These are phyloP conservation scores for Erigeron canadensis DNA, from an alignment of 129 eudicot genomes.

Conservation along the genomic window DNA sequence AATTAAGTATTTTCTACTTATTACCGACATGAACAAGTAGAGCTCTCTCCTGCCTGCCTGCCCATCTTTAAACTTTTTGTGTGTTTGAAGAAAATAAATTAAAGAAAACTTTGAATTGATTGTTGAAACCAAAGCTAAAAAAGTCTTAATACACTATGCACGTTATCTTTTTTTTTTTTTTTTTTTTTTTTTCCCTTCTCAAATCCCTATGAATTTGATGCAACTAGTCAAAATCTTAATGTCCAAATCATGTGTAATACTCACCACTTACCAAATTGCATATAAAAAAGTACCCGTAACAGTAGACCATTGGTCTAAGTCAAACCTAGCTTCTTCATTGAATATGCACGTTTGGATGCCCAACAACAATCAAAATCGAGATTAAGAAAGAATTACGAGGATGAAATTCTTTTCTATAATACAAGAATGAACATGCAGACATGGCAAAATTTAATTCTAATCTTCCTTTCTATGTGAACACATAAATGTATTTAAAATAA, in stretches of 20 bases:
- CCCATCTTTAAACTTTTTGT: conserved; percentile 3
- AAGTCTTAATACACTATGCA: conserved; percentile 19
- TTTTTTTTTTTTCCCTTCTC: background rate
- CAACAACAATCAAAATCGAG: conserved; percentile 5
- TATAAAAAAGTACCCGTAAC: background rate
- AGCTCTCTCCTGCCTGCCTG: conserved; percentile 15
- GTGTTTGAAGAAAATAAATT: conserved; percentile 11
- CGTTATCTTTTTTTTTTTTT: background rate
- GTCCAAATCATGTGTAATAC: conserved; percentile 8
- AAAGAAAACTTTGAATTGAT: background rate
- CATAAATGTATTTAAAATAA: too few relatives aligned
- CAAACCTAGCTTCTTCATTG: conserved; percentile 23
- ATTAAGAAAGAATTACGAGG: background rate
- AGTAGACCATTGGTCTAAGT: conserved; percentile 7
- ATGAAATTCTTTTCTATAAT: too few relatives aligned
- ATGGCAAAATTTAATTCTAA: background rate
- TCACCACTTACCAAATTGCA: conserved; percentile 9
- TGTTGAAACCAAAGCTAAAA: conserved; percentile 16
- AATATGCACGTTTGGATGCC: conserved; percentile 20
- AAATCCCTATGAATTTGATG: conserved; percentile 19
- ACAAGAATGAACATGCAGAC: background rate
- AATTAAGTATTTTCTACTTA: background rate
- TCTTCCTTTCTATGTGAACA: background rate
- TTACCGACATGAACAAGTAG: conserved; percentile 19
- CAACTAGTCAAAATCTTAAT: conserved; percentile 15